phyloP scores from a whole-genome alignment of 208 protist genomes.

The Crithidia thermophila region DNA sequence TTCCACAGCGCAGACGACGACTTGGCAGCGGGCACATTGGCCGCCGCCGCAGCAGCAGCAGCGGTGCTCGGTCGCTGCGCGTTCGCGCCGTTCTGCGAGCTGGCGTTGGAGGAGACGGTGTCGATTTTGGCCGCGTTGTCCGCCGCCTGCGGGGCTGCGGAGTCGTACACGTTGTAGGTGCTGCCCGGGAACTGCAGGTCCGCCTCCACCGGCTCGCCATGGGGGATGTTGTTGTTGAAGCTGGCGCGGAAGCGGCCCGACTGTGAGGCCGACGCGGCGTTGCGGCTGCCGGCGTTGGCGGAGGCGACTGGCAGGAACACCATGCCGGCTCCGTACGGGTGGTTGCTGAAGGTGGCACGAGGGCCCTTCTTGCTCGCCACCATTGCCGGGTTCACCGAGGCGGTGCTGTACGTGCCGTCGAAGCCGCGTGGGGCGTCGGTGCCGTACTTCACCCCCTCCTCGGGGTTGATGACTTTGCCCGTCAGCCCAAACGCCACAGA shows the following conservation, averaged over 20 bases:
- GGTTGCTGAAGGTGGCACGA: conserved; percentile 58
- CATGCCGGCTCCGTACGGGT: conserved; percentile 80
- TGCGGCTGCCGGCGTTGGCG: conserved; percentile 10
- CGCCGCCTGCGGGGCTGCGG: too few relatives aligned
- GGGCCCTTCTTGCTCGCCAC: conserved; percentile 34
- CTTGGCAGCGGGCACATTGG: conserved; percentile 29
- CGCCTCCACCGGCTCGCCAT: conserved; percentile 40
- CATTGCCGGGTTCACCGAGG: conserved; percentile 25
- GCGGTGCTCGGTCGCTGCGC: neutral
- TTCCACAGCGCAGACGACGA: conserved; percentile 76
- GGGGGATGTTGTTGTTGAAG: conserved; percentile 70
- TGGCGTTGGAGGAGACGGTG: conserved; percentile 22
- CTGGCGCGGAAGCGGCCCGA: conserved; percentile 32
- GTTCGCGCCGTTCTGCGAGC: conserved; percentile 25
- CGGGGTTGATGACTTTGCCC: conserved; percentile 63
- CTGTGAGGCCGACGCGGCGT: conserved; percentile 1
- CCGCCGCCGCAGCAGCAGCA: neutral
- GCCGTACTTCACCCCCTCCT: conserved; percentile 58
- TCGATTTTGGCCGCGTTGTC: conserved; percentile 20
- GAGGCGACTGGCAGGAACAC: conserved; percentile 60
- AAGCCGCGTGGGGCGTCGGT: conserved; percentile 30
- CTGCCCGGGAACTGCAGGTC: conserved; percentile 79
- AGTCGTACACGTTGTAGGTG: conserved; percentile 79
- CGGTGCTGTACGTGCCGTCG: conserved; percentile 49
- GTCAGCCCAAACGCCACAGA: conserved; percentile 53